A percentile compares a stretch with the other conserved stretches of the same genome.
Conservation (phyloP, 202 grass and related monocot genomes). For the Musa balbisiana region DNA sequence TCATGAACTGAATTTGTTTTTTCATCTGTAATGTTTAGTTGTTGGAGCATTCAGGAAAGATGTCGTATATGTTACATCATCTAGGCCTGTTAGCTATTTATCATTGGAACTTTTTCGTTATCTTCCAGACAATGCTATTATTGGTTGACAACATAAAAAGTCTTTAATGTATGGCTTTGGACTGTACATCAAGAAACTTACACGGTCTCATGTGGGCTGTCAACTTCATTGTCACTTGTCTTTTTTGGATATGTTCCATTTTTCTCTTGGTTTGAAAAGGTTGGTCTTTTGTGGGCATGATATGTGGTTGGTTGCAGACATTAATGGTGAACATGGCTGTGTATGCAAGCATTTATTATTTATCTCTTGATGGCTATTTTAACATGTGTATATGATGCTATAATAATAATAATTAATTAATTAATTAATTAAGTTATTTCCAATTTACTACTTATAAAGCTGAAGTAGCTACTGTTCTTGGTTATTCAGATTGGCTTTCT, state of each 20-base stretch:
- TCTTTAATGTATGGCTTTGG: neutral
- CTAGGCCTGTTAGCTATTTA: neutral
- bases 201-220: neutral
- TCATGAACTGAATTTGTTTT: neutral
- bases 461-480: conserved; percentile 10
- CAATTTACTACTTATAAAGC: conserved; percentile 2
- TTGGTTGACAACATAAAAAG: neutral
- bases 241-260: neutral
- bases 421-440: conserved; percentile 22
- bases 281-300: neutral
- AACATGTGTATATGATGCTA: no score
- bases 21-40: neutral
- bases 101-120: neutral
- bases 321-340: neutral
- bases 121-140: neutral
- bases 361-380: no score
- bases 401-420: no score
- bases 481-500: conserved; percentile 74
- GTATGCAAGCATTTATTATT: neutral
- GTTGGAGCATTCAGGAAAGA: neutral
- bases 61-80: neutral
- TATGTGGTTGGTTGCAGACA: neutral
- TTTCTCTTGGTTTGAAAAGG: neutral
- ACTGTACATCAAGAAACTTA: neutral
- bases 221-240: neutral